Base-by-base conservation (phyloP, 2,329 filamentous ascomycete species). In the Cyclaneusma minus region DNA sequence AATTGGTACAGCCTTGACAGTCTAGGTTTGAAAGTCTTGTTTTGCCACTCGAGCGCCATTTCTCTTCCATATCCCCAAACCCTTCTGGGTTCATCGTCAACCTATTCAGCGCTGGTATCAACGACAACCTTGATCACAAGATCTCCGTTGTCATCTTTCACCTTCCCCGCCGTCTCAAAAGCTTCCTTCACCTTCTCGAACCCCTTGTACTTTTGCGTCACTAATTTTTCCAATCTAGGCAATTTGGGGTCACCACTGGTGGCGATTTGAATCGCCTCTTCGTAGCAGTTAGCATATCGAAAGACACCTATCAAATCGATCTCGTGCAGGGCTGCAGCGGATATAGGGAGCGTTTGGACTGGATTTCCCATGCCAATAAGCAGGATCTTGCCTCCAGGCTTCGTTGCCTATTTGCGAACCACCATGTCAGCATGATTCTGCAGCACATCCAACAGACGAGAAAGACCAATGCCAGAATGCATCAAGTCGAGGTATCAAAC, bases 231-330 rank as follows among this genome's bases (percentile, higher is more conserved):
- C 41, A 95, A 56, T 49, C 91, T 71, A 39, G 94, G 67, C 3
- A 94, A 38, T 9, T 42, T 25, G 5, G 42, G 36, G 13, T 45
- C 70, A 1, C 79, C 79, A 48, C 76, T 84, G 57, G 81, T 70
- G 14, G 95, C 66, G 36, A 95, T 59, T 26, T 84, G 68, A 39
- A 95, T 94, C 19, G 89, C 89, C 35, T 83, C 71, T 16, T 83
- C 84, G 80, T 87, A 95, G 7, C 82, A 92, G 59, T 94, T 93
- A 57, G 64, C 67, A 60, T 93, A 93, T 31, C 85, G 71, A 59
- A 93, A 93, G 58, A 92, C 82, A 52, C 91, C 84, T 56, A 87
- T 78, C 34, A 92, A 60, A 52, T 92, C 83, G 40, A 89, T 48
- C 44, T 16, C 32, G 35, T 15, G 30, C 29, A 7, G 12, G 9